Base-by-base conservation (phyloP, 495 filamentous ascomycete species). In the Cenococcum geophilum region DNA sequence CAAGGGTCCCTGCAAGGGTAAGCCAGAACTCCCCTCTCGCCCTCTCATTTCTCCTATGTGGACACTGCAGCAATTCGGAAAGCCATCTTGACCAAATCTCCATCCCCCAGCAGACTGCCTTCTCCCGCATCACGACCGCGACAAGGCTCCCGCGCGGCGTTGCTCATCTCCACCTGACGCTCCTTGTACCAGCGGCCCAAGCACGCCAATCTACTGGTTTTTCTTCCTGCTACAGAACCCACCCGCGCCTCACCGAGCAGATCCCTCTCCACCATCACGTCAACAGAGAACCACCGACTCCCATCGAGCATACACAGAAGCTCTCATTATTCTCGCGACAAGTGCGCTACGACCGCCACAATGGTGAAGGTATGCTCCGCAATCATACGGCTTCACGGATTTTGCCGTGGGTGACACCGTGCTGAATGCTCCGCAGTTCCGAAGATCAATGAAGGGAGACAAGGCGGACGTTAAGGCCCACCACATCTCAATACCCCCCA, bases 401-500 rank as follows among this genome's bases (percentile, higher is more conserved):
- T 45, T 48, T 10, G n/a, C n/a, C 49, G 36, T 54, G n/a, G 6
- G 47, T 54, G 47, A 23, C 57, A 51, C 57, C 58, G 56, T 55
- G 20, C 48, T 57, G n/a, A 18, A 36, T 9, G 4, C 10, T 22
- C 11, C 40, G 55, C 67, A 76, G 74, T 76, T 76, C 56, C 74
- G 74, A 43, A 61, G 71, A 51, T 76, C 74, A 8, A 70, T 71
- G 62, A 73, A 74, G 63, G 67, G 71, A 58, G 72, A 74, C 42
- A 67, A 73, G 66, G 59, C 63, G 61, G 64, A 74, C 64, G 75
- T 77, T 62, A 86, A 82, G 74, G 82, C 85, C 66, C 86, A 88
- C 60, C 89, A 92, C 68, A 85, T 92, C 68, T 91, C 89, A 48
- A 91, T 97, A 52, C 87, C 91, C 0, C 89, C 89, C 58, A 98